Base-by-base conservation (phyloP, 192 early-diverging fungal species). In the Coemansia sp. region DNA sequence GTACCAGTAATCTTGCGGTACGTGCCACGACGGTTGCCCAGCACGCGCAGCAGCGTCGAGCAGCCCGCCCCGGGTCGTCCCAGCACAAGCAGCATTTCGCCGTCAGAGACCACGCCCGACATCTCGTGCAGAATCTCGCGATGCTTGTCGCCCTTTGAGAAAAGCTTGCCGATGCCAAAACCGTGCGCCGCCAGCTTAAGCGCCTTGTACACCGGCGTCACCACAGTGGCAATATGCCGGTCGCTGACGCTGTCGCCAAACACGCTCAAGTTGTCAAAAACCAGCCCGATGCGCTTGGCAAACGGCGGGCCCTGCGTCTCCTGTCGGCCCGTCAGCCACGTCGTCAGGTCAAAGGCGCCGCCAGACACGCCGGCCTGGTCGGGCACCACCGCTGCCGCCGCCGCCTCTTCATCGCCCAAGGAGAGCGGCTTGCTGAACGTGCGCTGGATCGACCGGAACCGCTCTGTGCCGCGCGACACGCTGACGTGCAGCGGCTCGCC, bases 81-180 rank as follows among this genome's bases (percentile, higher is more conserved):
- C 28, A 93, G 77, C 6, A 93, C 90, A 51, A 91, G 75, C 51
- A 87, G 67, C 84, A 87, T 81, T 62, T 95, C 91, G 32, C 94
- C 92, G 28, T 90, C 88, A 43, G 89, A 87, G 55, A 88, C 81
- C 54, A 85, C 89, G 5, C 92, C 94, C 28, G 78, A 88, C 48
- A 90, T 73, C 11, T 85, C 67, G 55, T 85, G 68, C 12, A 95
- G 76, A 54, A 94, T 7, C 65, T 83, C 64, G 58, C 69, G 38
- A 22, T 71, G 57, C 8, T 54, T 73, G 15, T 39, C 45, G 20
- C 33, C 35, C 1, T 38, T 34, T 2, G 61, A 8, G 1, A 83
- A 51, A 22, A 74, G 53, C 35, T 69, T 53, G 20, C 61, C 6
- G 2, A 84, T 4, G 18, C 76, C 74, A 37, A 72, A 73, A 0